These are phyloP conservation scores for Acer yangbiense DNA, from an alignment of 345 rosid genomes.

Conservation along the genomic window DNA sequence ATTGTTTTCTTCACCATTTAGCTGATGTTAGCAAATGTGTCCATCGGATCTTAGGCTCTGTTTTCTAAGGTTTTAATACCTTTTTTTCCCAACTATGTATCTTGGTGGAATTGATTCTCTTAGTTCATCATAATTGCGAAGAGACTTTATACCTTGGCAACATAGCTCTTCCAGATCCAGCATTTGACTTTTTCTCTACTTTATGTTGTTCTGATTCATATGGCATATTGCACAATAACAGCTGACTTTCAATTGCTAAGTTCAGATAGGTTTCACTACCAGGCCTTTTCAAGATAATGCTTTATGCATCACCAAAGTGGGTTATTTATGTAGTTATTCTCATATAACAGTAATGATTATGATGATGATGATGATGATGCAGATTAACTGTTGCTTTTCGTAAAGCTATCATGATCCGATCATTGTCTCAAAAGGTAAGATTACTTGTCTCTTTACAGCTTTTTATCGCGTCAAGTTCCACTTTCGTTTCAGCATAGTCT, in stretches of 20 bases:
- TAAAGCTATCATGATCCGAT: not conserved
- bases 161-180: constrained; percentile 15
- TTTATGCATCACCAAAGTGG: not conserved
- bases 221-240: constrained; percentile 14
- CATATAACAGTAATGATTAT: not conserved
- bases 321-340: not conserved
- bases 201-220: constrained; percentile 15
- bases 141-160: not conserved
- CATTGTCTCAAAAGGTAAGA: not conserved
- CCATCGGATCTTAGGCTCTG: not conserved
- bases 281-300: constrained; percentile 3
- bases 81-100: not conserved
- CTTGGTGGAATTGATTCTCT: not conserved
- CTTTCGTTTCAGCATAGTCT: not conserved
- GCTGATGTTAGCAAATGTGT: not conserved
- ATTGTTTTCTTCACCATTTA: not conserved
- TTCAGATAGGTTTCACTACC: constrained; percentile 13
- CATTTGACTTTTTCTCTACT: not conserved
- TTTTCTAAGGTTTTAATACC: not conserved
- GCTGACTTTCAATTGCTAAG: constrained; percentile 4
- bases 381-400: not conserved
- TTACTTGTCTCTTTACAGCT: constrained; percentile 3
- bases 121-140: not conserved
- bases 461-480: not conserved
- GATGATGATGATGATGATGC: constrained; percentile 5